Percentiles rank a stretch among this genome's conserved stretches.
phyloP scores from a whole-genome alignment of 2,329 filamentous ascomycete genomes.

The Aspergillus calidoustus region DNA sequence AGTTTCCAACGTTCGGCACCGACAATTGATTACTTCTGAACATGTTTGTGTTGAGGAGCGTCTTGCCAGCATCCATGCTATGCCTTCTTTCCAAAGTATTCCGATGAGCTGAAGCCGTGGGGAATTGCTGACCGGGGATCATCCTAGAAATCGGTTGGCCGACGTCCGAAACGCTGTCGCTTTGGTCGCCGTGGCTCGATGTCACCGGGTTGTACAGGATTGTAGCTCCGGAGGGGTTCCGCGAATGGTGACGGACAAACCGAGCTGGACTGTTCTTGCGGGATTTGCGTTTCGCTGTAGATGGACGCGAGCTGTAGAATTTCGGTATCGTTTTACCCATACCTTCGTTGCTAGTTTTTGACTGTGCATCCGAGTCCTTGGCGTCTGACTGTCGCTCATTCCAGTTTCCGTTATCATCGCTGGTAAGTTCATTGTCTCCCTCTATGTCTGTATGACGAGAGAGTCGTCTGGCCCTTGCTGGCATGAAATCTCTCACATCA shows the following conservation, averaged over 20 bases:
- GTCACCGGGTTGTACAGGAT: conserved; percentile 77
- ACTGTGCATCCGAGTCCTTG: conserved; percentile 25
- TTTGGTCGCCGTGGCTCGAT: conserved; percentile 47
- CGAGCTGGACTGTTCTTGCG: conserved; percentile 41
- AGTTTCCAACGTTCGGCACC: conserved; percentile 59
- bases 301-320: conserved; percentile 45
- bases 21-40: conserved; percentile 59
- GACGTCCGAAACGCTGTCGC: conserved; percentile 29
- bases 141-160: conserved; percentile 29
- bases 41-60: conserved; percentile 63
- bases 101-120: conserved; percentile 40
- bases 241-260: conserved; percentile 60
- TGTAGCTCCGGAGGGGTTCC: conserved; percentile 79
- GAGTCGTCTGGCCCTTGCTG: conserved; percentile 46
- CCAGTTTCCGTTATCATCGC: conserved; percentile 71
- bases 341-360: conserved; percentile 17
- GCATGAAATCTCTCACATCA: conserved; percentile 31
- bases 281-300: conserved; percentile 47
- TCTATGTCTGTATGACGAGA: conserved; percentile 77
- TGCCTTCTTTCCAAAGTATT: conserved; percentile 50
- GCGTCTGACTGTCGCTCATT: conserved; percentile 27
- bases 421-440: conserved; percentile 87
- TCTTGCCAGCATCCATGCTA: conserved; percentile 44
- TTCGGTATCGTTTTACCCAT: conserved; percentile 36
- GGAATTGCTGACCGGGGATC: conserved; percentile 39